Evolutionary conservation across 2,329 filamentous ascomycete genomes (phyloP).

Genomic region (Aquanectria penicillioides): DNA sequence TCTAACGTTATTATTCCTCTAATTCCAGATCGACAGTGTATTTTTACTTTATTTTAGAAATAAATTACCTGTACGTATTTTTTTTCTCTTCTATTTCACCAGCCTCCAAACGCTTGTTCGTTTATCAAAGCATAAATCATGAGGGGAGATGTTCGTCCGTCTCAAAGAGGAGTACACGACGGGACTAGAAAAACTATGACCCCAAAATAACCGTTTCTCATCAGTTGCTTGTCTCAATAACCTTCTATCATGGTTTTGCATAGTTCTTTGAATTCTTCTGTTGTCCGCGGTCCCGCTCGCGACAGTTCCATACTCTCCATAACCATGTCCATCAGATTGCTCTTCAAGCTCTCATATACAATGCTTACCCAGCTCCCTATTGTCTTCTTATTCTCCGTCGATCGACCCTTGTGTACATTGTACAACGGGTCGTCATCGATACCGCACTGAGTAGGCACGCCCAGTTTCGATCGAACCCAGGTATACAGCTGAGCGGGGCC

Average conservation of each 20-base stretch:
- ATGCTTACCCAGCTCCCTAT: slow-evolving; percentile 46
- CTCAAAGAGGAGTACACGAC: too few relatives aligned
- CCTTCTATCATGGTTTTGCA: slow-evolving; percentile 27
- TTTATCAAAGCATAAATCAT: too few relatives aligned
- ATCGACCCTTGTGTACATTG: slow-evolving; percentile 31
- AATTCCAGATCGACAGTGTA: too few relatives aligned
- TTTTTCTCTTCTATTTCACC: too few relatives aligned
- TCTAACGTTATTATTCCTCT: too few relatives aligned
- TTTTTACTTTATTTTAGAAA: too few relatives aligned
- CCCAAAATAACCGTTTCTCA: background rate
- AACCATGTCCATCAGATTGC: slow-evolving; percentile 41
- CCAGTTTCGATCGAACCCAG: slow-evolving; percentile 42
- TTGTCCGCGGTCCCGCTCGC: slow-evolving; percentile 29
- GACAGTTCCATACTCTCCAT: slow-evolving; percentile 38
- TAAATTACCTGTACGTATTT: too few relatives aligned
- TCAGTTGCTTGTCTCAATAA: slow-evolving; percentile 5
- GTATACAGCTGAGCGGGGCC: slow-evolving; percentile 44
- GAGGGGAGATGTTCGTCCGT: slow-evolving; percentile 26
- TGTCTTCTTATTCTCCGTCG: slow-evolving; percentile 43
- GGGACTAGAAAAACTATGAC: too few relatives aligned
- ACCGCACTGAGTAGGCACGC: slow-evolving; percentile 44
- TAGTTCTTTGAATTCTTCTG: slow-evolving; percentile 36
- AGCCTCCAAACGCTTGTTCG: too few relatives aligned
- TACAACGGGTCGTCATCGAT: slow-evolving; percentile 45
- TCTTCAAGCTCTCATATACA: slow-evolving; percentile 45